Conservation (phyloP, 768 basidiomycete species). For the Mycena filopes region DNA sequence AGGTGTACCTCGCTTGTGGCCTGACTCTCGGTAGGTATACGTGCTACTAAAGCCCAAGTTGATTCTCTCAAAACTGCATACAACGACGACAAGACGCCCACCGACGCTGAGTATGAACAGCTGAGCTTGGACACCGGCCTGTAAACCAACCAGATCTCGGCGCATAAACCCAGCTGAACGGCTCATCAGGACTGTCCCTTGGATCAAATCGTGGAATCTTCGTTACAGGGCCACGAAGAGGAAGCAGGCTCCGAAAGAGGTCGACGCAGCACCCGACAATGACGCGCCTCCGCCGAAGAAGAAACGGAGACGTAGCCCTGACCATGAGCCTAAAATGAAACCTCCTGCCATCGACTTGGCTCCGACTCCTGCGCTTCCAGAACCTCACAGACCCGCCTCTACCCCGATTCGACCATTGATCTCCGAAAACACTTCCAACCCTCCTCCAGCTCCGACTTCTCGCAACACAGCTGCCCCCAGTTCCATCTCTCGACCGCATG, state of each 20-base stretch:
- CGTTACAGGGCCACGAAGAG: conserved; percentile 6
- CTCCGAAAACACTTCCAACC: background rate
- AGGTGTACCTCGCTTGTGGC: too few species aligned
- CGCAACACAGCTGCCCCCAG: background rate
- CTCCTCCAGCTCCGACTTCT: background rate
- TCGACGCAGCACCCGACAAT: conserved; percentile 6
- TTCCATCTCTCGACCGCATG: background rate
- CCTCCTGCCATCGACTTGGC: background rate
- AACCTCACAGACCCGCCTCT: background rate
- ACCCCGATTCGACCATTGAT: background rate
- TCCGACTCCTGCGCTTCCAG: background rate
- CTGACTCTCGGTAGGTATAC: background rate
- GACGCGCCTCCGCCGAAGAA: conserved; percentile 10
- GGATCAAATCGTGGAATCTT: conserved; percentile 49
- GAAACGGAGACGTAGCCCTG: background rate
- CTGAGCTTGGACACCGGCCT: conserved; percentile 46
- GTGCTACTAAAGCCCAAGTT: background rate
- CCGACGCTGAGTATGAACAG: conserved; percentile 34
- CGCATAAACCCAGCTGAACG: too few species aligned
- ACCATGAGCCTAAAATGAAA: background rate
- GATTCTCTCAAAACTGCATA: background rate
- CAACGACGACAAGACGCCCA: background rate
- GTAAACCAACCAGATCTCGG: conserved; percentile 39
- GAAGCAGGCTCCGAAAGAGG: background rate
- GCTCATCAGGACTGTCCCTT: conserved; percentile 44